Evolutionary conservation across 768 basidiomycete species (phyloP).

Genomic region (Coprinellus micaceus): DNA sequence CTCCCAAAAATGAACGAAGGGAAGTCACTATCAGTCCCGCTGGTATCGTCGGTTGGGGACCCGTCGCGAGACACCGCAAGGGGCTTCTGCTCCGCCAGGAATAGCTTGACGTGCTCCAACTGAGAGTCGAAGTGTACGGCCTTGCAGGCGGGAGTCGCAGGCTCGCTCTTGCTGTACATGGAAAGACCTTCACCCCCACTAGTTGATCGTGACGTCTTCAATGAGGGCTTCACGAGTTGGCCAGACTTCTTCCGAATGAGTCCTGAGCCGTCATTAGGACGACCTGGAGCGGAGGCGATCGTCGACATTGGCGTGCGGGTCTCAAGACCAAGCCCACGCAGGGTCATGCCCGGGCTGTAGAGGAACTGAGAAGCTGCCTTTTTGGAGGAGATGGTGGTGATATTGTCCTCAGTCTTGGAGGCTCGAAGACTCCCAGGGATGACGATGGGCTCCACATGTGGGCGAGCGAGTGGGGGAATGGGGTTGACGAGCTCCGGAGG

Average conservation of each 20-base stretch:
- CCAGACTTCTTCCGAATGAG: conserved; percentile 90
- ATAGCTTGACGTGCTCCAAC: conserved; percentile 91
- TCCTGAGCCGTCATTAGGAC: conserved; percentile 32
- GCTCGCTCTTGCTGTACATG: conserved; percentile 66
- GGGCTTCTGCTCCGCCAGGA: conserved; percentile 93
- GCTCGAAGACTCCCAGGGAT: neutral
- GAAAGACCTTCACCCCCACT: conserved; percentile 44
- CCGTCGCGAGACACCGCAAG: conserved; percentile 89
- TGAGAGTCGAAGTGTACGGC: conserved; percentile 91
- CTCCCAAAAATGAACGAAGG: conserved; percentile 62
- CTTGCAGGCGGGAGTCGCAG: conserved; percentile 78
- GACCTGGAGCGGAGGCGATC: conserved; percentile 22
- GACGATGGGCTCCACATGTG: neutral
- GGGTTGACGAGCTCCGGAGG: conserved; percentile 1
- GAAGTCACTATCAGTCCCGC: conserved; percentile 76
- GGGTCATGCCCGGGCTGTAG: conserved; percentile 39
- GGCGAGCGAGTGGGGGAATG: neutral
- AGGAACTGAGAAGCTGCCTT: conserved; percentile 26
- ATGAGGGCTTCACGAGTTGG: conserved; percentile 85
- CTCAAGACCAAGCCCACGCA: conserved; percentile 25
- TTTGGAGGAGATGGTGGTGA: conserved; percentile 19
- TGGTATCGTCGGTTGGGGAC: conserved; percentile 80
- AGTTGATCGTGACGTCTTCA: conserved; percentile 67
- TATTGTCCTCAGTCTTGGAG: conserved; percentile 21
- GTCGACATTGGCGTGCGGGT: conserved; percentile 18